These are phyloP conservation scores for Selaginella tamariscina DNA, from an alignment of 75 land plant species.

Conservation along the genomic window DNA sequence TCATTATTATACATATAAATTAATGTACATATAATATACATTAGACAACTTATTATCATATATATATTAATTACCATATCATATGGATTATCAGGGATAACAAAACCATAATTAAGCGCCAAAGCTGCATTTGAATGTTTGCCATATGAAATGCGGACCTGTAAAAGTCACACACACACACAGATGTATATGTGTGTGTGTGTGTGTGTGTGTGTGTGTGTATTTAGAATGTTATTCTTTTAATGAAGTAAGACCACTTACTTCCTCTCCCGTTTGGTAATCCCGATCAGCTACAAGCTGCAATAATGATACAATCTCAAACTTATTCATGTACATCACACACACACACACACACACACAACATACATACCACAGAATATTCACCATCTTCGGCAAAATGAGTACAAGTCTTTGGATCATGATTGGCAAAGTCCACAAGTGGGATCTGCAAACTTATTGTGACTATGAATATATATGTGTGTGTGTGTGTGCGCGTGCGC, in stretches of 20 bases:
- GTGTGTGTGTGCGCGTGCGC: too few relatives aligned
- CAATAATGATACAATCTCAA: too few relatives aligned
- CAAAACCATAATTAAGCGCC: neutral
- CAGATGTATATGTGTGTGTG: too few relatives aligned
- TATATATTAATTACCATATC: neutral
- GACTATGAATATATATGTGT: too few relatives aligned
- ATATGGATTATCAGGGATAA: neutral
- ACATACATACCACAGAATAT: neutral
- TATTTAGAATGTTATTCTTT: too few relatives aligned
- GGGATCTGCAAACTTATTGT: neutral
- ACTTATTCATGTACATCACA: too few relatives aligned
- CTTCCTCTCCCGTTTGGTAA: neutral
- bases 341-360: neutral
- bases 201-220: neutral
- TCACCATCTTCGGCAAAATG: neutral
- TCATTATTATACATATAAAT: too few relatives aligned
- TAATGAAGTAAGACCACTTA: too few relatives aligned
- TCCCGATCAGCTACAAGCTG: neutral
- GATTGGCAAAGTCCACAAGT: neutral
- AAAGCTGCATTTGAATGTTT: neutral
- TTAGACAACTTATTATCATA: too few relatives aligned
- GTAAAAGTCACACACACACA: neutral
- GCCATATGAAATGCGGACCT: neutral
- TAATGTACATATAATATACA: too few relatives aligned
- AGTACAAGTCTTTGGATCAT: neutral